Evolutionary conservation across 163 green algal genomes (phyloP).

Genomic region (Scenedesmus sp.): DNA sequence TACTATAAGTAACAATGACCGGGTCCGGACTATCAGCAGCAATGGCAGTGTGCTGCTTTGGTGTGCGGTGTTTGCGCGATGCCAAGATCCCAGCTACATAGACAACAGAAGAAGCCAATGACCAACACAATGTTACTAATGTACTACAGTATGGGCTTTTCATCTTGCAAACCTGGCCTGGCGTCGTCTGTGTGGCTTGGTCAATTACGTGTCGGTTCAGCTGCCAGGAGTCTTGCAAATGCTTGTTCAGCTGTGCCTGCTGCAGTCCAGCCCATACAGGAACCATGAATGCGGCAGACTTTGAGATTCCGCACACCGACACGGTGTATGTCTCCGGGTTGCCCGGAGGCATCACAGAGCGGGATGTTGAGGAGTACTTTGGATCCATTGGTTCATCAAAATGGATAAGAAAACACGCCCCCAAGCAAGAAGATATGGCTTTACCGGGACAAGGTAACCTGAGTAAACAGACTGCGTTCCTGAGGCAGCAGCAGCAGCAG

Average conservation of each 20-base stretch:
- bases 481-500: not conserved
- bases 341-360: slow-evolving; percentile 75
- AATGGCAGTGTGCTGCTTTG: not conserved
- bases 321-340: slow-evolving; percentile 84
- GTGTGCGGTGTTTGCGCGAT: slow-evolving; percentile 5
- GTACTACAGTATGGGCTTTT: not conserved
- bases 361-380: slow-evolving; percentile 88
- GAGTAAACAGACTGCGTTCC: not conserved
- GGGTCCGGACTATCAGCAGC: not conserved
- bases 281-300: slow-evolving; percentile 63
- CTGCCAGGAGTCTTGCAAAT: not conserved
- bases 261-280: not conserved
- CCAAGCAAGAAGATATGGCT: slow-evolving; percentile 85
- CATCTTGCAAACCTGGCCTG: not conserved
- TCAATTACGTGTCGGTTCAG: not conserved
- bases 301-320: slow-evolving; percentile 77
- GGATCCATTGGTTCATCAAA: slow-evolving; percentile 90
- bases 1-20: not conserved
- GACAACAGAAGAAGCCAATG: not conserved
- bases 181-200: not conserved
- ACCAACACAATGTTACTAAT: not conserved
- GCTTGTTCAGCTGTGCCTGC: not conserved
- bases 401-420: slow-evolving; percentile 85
- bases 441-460: slow-evolving; percentile 77
- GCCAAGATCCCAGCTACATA: not conserved